Percentiles rank a stretch among this genome's conserved stretches.
These are phyloP conservation scores for Clohesyomyces aquaticus DNA, from an alignment of 495 filamentous ascomycete genomes.

Conservation along the genomic window DNA sequence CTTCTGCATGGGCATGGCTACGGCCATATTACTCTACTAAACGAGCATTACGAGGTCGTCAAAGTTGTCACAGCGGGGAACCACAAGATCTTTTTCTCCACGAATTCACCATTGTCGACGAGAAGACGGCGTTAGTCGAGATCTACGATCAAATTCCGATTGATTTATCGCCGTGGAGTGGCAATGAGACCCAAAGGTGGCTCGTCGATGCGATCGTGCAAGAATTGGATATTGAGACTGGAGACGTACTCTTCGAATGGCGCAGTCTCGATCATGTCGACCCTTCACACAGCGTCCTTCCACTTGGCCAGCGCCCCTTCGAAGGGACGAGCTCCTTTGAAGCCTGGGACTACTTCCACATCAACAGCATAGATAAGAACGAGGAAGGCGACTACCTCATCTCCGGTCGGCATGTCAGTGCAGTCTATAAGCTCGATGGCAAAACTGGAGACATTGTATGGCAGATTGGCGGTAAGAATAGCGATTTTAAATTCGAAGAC, in stretches of 20 bases:
- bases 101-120: no score
- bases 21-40: no score
- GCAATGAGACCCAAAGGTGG: constrained; percentile 28
- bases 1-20: no score
- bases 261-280: constrained; percentile 38
- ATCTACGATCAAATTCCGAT: constrained; percentile 12
- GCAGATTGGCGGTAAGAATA: constrained; percentile 15
- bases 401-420: constrained; percentile 18
- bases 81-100: no score
- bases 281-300: constrained; percentile 49
- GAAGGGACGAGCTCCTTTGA: constrained; percentile 26
- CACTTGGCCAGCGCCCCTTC: not conserved
- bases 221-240: constrained; percentile 27
- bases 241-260: constrained; percentile 31
- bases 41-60: no score
- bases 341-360: constrained; percentile 31
- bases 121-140: constrained; percentile 18
- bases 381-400: constrained; percentile 26
- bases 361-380: constrained; percentile 30
- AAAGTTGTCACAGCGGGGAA: no score
- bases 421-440: constrained; percentile 19
- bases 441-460: constrained; percentile 19
- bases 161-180: constrained; percentile 17
- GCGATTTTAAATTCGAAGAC: constrained; percentile 17
- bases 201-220: constrained; percentile 23